Base-by-base conservation (phyloP, 2,329 filamentous ascomycete species). In the Lasiodiplodia hormozganensis region DNA sequence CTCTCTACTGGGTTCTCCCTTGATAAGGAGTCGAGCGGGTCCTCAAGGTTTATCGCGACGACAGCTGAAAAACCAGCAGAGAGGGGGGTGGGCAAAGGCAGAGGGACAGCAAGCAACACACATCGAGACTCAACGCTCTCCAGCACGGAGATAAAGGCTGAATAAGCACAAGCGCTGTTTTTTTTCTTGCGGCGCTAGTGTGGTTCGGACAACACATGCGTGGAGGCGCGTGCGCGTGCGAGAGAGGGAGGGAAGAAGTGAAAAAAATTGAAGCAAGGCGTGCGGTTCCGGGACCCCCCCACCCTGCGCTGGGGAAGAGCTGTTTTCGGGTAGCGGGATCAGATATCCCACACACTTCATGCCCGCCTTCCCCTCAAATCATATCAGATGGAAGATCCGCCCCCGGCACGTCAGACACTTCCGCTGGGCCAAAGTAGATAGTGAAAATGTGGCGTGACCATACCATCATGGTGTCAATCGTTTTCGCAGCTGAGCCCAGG, bases 371-470 rank as follows among this genome's bases (percentile, higher is more conserved):
- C 10, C 25, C 52, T 11, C 16, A 5, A 21, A 21, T 49, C 38
- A 51, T 64, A 64, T 64, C 60, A 64, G 60, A 64, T 64, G 60
- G 60, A 64, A 18, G 18, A 34, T 21, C 31, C 31, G 34, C 18
- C 54, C 31, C 54, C 18, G 34, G 31, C 38, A 21, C 57, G 38
- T 21, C 25, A 62, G 40, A 11, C 21, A 12, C 16, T 36, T 18
- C 16, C 7, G 36, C 38, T 11, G 16, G 38, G 18, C 4, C 16
- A 43, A 25, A 14, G 43, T 34, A 18, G 6, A 51, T 51, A 62
- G 34, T 62, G 58, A 64, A 64, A 64, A 64, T 64, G 60, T 64
- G 60, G 60, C 60, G 60, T 64, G 60, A 64, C 60, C 40, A 18
- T 64, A 64, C 60, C 58, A 64, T 64, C 60, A 52, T 36, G 60